Evolutionary conservation across 106 monocot genomes (phyloP).

Genomic region (Dendrobium nobile): DNA sequence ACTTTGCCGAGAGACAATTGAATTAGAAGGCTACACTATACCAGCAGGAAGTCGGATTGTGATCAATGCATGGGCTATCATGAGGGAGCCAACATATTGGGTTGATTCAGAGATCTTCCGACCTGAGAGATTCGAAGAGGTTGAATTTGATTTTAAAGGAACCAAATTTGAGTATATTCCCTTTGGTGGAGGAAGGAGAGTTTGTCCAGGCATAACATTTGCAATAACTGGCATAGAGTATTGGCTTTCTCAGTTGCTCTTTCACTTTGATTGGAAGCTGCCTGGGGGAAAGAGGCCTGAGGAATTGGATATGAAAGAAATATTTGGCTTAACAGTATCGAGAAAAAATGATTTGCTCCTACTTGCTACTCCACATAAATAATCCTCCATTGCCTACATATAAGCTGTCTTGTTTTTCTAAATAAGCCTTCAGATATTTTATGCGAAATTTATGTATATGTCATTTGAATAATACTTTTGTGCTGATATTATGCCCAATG

Average conservation of each 20-base stretch:
- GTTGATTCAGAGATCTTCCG: slow-evolving; percentile 10
- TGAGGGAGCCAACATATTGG: slow-evolving; percentile 14
- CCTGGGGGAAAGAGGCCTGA: slow-evolving; percentile 9
- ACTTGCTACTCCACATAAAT: not conserved
- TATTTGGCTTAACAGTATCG: not conserved
- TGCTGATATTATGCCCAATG: no score
- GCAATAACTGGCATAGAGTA: not conserved
- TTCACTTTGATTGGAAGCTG: slow-evolving; percentile 5
- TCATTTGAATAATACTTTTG: no score
- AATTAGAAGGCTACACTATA: slow-evolving; percentile 10
- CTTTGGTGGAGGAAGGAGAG: slow-evolving; percentile 9
- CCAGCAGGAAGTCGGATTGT: not conserved
- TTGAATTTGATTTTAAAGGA: not conserved
- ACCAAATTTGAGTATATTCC: slow-evolving; percentile 6
- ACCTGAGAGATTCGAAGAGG: not conserved
- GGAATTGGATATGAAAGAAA: slow-evolving; percentile 10
- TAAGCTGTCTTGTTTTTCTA: no score
- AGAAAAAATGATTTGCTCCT: not conserved
- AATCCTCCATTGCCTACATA: not conserved
- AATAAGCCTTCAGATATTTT: no score
- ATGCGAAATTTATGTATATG: no score
- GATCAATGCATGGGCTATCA: slow-evolving; percentile 19
- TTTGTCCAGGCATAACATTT: slow-evolving; percentile 6
- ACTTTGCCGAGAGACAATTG: not conserved
- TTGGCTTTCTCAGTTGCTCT: not conserved